Evolutionary conservation across 2,329 filamentous ascomycete genomes (phyloP).

Genomic region (Scytalidium lignicola): DNA sequence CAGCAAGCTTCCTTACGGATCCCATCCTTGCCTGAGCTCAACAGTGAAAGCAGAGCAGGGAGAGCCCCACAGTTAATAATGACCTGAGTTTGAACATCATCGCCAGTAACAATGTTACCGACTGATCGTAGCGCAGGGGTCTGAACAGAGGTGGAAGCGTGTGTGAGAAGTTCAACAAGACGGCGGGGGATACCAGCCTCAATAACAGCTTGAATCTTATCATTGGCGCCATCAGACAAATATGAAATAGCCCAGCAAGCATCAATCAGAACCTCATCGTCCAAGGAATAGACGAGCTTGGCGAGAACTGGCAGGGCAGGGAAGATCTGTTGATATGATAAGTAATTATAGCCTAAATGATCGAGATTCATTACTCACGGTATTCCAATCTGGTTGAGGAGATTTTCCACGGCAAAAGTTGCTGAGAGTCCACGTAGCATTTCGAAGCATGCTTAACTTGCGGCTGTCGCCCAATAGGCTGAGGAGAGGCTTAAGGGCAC

Average conservation of each 20-base stretch:
- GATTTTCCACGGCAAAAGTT: slow-evolving; percentile 99
- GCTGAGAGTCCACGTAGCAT: slow-evolving; percentile 98
- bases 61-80: slow-evolving; percentile 98
- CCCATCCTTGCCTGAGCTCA: slow-evolving; percentile 96
- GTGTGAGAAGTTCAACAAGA: slow-evolving; percentile 95
- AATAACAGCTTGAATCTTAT: slow-evolving; percentile 99
- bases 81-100: slow-evolving; percentile 97
- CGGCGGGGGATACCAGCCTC: slow-evolving; percentile 96
- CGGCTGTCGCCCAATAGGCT: slow-evolving; percentile 91
- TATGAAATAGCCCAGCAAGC: slow-evolving; percentile 99
- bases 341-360: slow-evolving; percentile 17
- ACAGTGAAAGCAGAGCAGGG: slow-evolving; percentile 82
- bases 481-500: slow-evolving; percentile 85
- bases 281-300: slow-evolving; percentile 96
- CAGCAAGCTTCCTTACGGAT: slow-evolving; percentile 99
- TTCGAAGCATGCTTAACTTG: slow-evolving; percentile 98
- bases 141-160: slow-evolving; percentile 96
- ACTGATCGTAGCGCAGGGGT: slow-evolving; percentile 95
- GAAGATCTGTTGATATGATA: slow-evolving; percentile 61
- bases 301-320: slow-evolving; percentile 91
- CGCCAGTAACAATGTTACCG: slow-evolving; percentile 97
- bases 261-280: slow-evolving; percentile 97
- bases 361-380: slow-evolving; percentile 52
- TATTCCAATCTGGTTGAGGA: slow-evolving; percentile 95
- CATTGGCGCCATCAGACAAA: slow-evolving; percentile 94